These are phyloP conservation scores for Populus hybrid DNA, from an alignment of 441 rosid genomes.

Conservation along the genomic window DNA sequence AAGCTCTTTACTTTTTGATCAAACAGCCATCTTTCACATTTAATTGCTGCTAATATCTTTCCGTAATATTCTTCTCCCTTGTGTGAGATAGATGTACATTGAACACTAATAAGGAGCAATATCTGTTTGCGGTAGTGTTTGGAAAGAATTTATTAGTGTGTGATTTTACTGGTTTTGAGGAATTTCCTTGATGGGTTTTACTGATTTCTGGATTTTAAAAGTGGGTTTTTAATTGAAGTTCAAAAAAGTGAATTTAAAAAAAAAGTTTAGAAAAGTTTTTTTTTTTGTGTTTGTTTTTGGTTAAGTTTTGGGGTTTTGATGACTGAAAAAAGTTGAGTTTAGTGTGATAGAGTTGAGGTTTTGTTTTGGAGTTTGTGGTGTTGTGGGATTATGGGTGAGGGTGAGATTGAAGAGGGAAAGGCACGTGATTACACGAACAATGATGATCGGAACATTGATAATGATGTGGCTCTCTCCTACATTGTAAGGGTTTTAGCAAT, in stretches of 20 bases:
- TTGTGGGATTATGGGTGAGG: conserved; percentile 2
- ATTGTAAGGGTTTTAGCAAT: neutral
- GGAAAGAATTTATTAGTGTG: neutral
- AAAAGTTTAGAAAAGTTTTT: neutral
- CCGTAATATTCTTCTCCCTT: neutral
- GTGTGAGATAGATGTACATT: neutral
- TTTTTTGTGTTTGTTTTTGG: neutral
- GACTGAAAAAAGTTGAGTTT: neutral
- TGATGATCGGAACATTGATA: neutral
- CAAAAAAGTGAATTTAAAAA: neutral
- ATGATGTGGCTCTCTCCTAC: conserved; percentile 5
- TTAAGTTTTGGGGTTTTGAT: neutral
- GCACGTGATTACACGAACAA: neutral
- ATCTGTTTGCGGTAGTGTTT: neutral
- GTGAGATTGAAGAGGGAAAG: conserved; percentile 9
- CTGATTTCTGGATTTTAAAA: neutral
- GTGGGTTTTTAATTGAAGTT: neutral
- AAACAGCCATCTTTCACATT: neutral
- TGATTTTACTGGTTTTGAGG: neutral
- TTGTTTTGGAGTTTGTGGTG: neutral
- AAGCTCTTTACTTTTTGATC: neutral
- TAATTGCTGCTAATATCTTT: neutral
- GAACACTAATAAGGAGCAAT: neutral
- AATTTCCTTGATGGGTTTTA: neutral
- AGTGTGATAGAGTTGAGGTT: neutral